phyloP scores from a whole-genome alignment of 2,329 filamentous ascomycete genomes.

The Hortaea sp. region DNA sequence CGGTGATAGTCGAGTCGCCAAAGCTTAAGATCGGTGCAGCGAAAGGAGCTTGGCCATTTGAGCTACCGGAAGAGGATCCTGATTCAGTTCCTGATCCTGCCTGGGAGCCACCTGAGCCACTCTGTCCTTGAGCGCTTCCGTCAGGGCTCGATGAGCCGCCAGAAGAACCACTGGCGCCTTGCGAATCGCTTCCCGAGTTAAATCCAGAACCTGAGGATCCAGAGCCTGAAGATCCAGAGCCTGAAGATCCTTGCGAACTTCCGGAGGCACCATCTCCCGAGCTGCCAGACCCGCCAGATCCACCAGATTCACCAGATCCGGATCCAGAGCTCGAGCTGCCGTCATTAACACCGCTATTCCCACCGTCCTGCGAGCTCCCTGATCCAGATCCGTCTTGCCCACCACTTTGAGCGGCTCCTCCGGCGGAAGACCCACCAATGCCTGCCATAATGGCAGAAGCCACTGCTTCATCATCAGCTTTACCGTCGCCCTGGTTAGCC shows the following conservation, averaged over 20 bases:
- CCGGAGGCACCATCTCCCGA: not conserved
- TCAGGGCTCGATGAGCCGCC: not conserved
- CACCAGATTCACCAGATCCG: no score
- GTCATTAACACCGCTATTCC: not conserved
- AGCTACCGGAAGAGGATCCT: not conserved
- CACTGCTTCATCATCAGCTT: no score
- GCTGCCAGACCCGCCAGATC: not conserved
- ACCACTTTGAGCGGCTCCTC: no score
- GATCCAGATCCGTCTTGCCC: not conserved
- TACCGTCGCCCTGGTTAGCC: no score
- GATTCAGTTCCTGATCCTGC: not conserved
- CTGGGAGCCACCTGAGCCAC: not conserved
- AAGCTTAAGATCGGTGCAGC: conserved; percentile 9
- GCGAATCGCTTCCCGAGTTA: not conserved
- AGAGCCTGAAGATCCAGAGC: not conserved
- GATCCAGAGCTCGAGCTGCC: not conserved
- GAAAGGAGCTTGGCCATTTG: not conserved
- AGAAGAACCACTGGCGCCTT: not conserved
- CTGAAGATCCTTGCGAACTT: not conserved
- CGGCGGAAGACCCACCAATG: no score
- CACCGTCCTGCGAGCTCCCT: no score
- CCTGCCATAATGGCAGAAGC: no score
- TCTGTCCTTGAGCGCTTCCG: not conserved
- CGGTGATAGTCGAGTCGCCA: conserved; percentile 11
- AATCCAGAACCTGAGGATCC: not conserved